Conservation (phyloP, 2,329 filamentous ascomycete genomes). For the Tolypocladium endophyticum region DNA sequence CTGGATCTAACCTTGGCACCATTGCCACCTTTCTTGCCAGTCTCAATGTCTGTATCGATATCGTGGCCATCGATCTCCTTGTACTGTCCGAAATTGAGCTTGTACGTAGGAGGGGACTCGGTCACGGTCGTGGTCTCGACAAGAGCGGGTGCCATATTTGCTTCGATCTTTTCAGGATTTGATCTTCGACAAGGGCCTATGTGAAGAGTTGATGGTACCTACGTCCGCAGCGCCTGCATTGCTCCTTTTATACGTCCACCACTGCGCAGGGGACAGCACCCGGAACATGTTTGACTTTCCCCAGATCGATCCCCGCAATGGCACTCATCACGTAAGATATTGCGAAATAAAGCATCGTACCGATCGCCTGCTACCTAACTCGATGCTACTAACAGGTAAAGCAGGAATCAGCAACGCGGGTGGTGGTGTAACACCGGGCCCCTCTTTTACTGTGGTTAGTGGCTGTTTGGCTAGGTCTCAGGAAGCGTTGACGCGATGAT, state of each 20-base stretch:
- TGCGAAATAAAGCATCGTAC: not conserved
- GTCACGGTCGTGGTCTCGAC: slow-evolving; percentile 6
- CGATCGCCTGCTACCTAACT: not conserved
- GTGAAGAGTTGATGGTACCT: no score
- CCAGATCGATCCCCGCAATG: not conserved
- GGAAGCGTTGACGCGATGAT: slow-evolving; percentile 7
- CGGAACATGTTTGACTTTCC: not conserved
- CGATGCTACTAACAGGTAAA: not conserved
- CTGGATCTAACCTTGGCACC: slow-evolving; percentile 14
- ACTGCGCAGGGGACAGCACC: not conserved
- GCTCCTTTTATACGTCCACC: not conserved
- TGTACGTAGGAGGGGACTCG: slow-evolving; percentile 7
- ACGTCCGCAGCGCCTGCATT: no score
- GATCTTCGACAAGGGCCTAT: not conserved
- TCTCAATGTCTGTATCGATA: slow-evolving; percentile 16
- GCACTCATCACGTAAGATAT: not conserved
- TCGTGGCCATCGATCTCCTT: slow-evolving; percentile 17
- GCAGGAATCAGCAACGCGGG: not conserved
- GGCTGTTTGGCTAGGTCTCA: not conserved
- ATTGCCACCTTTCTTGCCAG: slow-evolving; percentile 15
- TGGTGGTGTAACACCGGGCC: not conserved
- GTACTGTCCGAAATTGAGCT: slow-evolving; percentile 16
- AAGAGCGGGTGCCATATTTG: slow-evolving; percentile 13
- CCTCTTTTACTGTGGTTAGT: not conserved
- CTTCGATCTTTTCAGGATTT: not conserved